Evolutionary conservation across 169 alveolate genomes (phyloP), one percentile per base, ranked within the genome.

Genomic region (Eimeria falciformis): DNA sequence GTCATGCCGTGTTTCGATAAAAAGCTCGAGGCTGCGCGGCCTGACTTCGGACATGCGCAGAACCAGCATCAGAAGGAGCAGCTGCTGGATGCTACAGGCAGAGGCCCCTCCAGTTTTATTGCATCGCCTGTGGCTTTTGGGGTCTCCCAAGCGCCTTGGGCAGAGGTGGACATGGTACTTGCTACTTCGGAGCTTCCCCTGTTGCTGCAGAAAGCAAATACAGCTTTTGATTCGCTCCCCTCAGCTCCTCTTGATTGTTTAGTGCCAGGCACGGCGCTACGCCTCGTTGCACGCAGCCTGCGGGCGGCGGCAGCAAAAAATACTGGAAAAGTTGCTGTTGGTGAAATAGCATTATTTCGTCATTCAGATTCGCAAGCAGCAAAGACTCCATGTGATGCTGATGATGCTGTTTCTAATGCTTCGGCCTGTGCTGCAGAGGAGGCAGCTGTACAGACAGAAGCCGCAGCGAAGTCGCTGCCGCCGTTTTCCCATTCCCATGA

Each of bases 1-100:
- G 95, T 98, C 12, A 96, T 96, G 98, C 98, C 98, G 40, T 98
- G 99, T 81, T 97, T 96, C 94, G 99, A 98, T 94, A 98, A 98
- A 94, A 97, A 98, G 93, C 94, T 98, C 43, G 99, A 98, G 91
- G 96, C 99, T 1, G 97, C 97, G 14, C 94, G 98, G 65, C 94
- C 94, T 1, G 92, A 83, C 92, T 94, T 96, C 43, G 82, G 7
- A 14, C 87, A 18, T 17, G 6, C 77, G 33, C 33, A n/a, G 47
- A 23, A 21, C 33, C 81, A n/a, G 90, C 33, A 21, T 73, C 56
- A n/a, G 23, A 55, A 18, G 84, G 62, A 43, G 58, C 84, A 40
- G 37, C 84, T 17, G 29, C 84, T 17, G 58, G 62, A 73, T 25
- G 21, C 12, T 27, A 27, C 3, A 21, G 88, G 6, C 88, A 3